Evolutionary conservation across 106 monocot species (phyloP), one percentile per base, ranked within the genome.

Genomic region (Chionographis japonica): DNA sequence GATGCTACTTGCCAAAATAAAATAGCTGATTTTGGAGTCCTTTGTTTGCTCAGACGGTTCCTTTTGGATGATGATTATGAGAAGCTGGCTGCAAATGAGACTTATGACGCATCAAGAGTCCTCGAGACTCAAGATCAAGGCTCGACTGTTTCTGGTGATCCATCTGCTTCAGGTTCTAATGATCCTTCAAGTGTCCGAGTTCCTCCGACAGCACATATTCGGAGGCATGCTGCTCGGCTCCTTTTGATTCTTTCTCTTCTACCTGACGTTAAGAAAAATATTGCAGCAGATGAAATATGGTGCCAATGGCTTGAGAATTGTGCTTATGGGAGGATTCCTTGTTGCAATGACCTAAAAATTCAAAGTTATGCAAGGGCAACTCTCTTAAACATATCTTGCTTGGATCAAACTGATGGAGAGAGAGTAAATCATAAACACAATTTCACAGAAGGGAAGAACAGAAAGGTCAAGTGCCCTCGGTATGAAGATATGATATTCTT

Each of bases 231-330:
- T 75, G 98, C 93, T 68, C 79, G 92, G 60, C 64, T 98, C 36
- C 78, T 98, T 53, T 81, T 67, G 60, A 80, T 85, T 74, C 82
- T 98, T 27, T 98, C 98, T 59, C 62, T 81, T 80, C 74, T 83
- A 37, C 90, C 93, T 40, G 71, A 81, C 58, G 76, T 85, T 59
- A 87, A 81, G 52, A 72, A 80, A 68, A 68, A 43, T 3, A 85
- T 98, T 78, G 27, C 50, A 65, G 52, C 62, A 72, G 98, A 98
- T 74, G 58, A 85, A 64, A 64, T 52, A 37, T 80, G 77, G 70
- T 93, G 89, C 76, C 81, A 83, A 72, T 98, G 98, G 98, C 87
- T 98, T 75, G 84, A 98, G 27, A 73, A 93, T 63, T 93, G 93
- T 81, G 90, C 98, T 42, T 72, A 52, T 81, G 85, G 86, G 51